Evolutionary conservation across 768 basidiomycete species (phyloP).

Genomic region (Leccinum barrowsii): DNA sequence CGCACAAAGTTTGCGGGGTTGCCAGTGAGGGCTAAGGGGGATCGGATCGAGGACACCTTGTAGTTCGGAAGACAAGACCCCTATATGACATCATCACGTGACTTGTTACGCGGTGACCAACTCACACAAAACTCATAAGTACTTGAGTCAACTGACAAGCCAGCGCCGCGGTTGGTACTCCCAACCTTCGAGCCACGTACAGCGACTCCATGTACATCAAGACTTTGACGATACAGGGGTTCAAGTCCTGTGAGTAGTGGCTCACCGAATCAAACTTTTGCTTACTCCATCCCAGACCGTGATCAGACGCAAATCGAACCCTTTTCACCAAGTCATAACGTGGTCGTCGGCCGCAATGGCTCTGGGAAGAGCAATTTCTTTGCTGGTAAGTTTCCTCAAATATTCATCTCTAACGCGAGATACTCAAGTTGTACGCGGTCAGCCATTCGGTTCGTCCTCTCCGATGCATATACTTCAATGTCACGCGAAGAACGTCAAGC

Average conservation of each 20-base stretch:
- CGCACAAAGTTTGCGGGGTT: constrained; percentile 82
- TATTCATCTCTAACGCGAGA: neutral
- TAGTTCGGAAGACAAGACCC: neutral
- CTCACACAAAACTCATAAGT: too few species aligned
- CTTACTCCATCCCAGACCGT: constrained; percentile 48
- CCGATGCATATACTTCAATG: constrained; percentile 97
- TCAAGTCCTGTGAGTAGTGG: constrained; percentile 83
- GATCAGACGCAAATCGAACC: constrained; percentile 93
- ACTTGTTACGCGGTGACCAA: constrained; percentile 13
- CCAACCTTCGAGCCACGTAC: neutral
- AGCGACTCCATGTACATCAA: constrained; percentile 68
- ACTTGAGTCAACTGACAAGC: too few species aligned
- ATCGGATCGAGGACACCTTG: constrained; percentile 20
- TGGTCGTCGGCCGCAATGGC: constrained; percentile 96
- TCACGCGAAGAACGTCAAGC: constrained; percentile 88
- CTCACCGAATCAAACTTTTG: neutral
- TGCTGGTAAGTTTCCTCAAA: constrained; percentile 53
- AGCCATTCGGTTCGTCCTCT: constrained; percentile 97
- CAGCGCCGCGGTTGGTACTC: too few species aligned
- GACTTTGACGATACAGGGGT: constrained; percentile 88
- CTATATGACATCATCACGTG: constrained; percentile 15
- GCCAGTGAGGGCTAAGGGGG: constrained; percentile 44
- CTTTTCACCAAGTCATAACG: constrained; percentile 91
- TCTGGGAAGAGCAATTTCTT: constrained; percentile 99
- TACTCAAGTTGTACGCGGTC: constrained; percentile 5